These are phyloP conservation scores for Linnemannia zychae DNA, from an alignment of 192 early-diverging fungal species.

Conservation along the genomic window DNA sequence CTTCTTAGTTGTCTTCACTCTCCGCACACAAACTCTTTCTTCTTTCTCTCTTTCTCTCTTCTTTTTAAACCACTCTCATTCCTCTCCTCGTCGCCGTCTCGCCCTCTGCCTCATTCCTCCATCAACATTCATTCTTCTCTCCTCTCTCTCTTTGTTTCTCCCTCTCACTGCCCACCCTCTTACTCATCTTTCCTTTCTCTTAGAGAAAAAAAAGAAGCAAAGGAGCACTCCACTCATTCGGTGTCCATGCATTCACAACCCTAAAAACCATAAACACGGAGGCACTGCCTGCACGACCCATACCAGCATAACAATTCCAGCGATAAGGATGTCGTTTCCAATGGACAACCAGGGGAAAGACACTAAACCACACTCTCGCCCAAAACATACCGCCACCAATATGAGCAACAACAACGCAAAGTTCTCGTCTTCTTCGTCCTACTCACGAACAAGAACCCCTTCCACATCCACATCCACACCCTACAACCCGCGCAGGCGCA, in stretches of 20 bases:
- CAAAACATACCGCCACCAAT: background rate
- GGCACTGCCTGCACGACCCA: background rate
- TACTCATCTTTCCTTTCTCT: too few relatives aligned
- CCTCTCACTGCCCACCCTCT: background rate
- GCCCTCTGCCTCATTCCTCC: background rate
- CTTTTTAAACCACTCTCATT: background rate
- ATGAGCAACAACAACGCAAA: background rate
- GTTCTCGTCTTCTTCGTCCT: background rate
- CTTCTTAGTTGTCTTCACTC: background rate
- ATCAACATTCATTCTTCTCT: background rate
- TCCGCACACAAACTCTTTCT: background rate
- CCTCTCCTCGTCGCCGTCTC: background rate
- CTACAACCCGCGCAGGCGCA: background rate
- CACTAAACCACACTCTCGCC: background rate
- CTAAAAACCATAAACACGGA: background rate
- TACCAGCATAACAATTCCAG: background rate
- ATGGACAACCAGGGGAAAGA: background rate
- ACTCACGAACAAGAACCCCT: background rate
- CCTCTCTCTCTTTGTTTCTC: background rate
- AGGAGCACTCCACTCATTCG: background rate
- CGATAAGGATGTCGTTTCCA: background rate
- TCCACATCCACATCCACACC: conserved; percentile 1
- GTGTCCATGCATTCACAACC: background rate
- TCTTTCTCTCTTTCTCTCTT: background rate
- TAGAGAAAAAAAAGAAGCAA: background rate